phyloP scores from a whole-genome alignment of 2,329 filamentous ascomycete genomes.

The Fusarium sublunatum region DNA sequence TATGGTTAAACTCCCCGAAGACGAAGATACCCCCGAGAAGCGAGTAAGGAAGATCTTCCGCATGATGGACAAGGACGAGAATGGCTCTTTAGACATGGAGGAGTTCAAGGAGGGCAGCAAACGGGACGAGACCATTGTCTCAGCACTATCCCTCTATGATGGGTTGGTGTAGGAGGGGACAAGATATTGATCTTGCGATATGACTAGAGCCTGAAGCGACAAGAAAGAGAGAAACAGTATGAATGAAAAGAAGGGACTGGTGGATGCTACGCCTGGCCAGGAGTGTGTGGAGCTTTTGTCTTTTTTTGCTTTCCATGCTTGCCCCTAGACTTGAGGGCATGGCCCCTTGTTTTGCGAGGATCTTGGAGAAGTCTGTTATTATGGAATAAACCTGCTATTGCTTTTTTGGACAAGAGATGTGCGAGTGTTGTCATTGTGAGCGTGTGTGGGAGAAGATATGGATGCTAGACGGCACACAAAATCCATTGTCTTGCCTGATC shows the following conservation, averaged over 20 bases:
- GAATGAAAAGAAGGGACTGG: conserved; percentile 37
- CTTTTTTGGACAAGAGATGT: background rate
- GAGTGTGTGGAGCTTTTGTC: conserved; percentile 45
- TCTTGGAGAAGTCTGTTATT: conserved; percentile 41
- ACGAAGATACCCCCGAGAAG: conserved; percentile 99
- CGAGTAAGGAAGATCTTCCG: conserved; percentile 97
- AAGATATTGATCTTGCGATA: conserved; percentile 2
- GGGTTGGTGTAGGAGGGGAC: conserved; percentile 76
- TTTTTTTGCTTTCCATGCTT: conserved; percentile 43
- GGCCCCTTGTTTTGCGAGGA: conserved; percentile 35
- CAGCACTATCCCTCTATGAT: conserved; percentile 94
- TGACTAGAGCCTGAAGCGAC: conserved; percentile 12
- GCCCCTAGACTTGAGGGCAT: conserved; percentile 23
- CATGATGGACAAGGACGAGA: conserved; percentile 99
- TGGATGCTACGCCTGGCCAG: conserved; percentile 36
- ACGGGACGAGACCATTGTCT: conserved; percentile 98
- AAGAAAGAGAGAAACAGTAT: conserved; percentile 26
- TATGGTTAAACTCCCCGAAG: conserved; percentile 98
- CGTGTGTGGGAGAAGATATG: background rate
- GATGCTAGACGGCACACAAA: background rate
- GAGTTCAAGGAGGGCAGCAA: conserved; percentile 99
- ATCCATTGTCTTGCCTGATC: background rate
- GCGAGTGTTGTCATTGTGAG: background rate
- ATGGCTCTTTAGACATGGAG: conserved; percentile 94
- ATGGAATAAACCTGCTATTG: conserved; percentile 39